A percentile compares a stretch with the other conserved stretches of the same genome.
phyloP scores from a whole-genome alignment of 495 filamentous ascomycete species.

The Corynascus novoguineensis region DNA sequence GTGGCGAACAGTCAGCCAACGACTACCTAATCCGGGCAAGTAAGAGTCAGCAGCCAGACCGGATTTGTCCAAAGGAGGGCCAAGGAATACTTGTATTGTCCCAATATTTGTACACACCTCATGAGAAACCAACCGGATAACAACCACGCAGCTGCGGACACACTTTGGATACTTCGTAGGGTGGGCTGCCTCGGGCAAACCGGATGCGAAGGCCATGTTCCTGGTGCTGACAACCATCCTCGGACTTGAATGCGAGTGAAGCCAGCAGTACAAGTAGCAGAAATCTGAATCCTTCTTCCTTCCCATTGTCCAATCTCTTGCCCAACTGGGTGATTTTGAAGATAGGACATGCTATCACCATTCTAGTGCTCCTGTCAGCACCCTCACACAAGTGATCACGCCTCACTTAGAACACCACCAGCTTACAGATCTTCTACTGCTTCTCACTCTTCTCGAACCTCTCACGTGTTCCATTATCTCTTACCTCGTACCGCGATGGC shows the following conservation, averaged over 20 bases:
- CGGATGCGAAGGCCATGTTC: neutral
- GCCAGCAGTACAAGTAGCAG: neutral
- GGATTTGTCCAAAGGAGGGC: neutral
- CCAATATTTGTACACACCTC: neutral
- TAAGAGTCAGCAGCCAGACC: neutral
- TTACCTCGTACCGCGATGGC: no score
- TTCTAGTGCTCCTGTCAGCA: neutral
- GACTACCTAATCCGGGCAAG: neutral
- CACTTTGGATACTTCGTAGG: neutral
- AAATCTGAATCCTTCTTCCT: neutral
- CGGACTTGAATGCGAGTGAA: neutral
- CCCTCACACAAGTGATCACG: neutral
- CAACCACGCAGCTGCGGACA: neutral
- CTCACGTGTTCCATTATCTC: no score
- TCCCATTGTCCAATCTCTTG: neutral
- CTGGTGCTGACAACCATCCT: neutral
- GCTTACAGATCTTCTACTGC: neutral
- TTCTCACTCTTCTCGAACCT: neutral
- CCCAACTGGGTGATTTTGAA: neutral
- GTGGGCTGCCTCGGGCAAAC: neutral
- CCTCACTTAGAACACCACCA: neutral
- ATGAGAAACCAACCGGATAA: neutral
- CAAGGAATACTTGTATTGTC: neutral
- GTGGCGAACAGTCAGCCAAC: neutral
- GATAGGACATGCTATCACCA: neutral